These are phyloP conservation scores for Colletotrichum filicis DNA, from an alignment of 2,329 filamentous ascomycete genomes.

Conservation along the genomic window DNA sequence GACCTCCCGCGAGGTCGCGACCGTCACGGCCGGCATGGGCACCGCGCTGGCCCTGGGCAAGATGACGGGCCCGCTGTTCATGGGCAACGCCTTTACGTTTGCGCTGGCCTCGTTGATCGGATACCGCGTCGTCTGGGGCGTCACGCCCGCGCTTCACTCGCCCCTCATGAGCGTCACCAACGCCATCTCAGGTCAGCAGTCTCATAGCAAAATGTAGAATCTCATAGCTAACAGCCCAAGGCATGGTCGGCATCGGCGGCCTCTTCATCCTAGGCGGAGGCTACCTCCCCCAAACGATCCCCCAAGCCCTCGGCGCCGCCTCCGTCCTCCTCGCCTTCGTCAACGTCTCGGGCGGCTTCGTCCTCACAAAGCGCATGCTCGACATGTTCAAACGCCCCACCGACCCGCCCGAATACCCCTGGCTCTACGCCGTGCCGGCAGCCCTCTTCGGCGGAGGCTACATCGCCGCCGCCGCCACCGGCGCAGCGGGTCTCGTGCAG, in stretches of 20 bases:
- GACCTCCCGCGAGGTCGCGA: slow-evolving; percentile 78
- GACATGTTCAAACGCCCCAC: slow-evolving; percentile 91
- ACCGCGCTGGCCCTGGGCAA: slow-evolving; percentile 82
- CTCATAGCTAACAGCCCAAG: slow-evolving; percentile 40
- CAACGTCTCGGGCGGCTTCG: slow-evolving; percentile 89
- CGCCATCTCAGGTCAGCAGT: slow-evolving; percentile 76
- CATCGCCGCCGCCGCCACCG: slow-evolving; percentile 81
- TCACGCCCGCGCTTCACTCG: slow-evolving; percentile 84
- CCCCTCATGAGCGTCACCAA: slow-evolving; percentile 95
- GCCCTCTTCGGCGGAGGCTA: slow-evolving; percentile 84
- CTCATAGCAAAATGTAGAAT: no score
- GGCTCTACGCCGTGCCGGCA: slow-evolving; percentile 84
- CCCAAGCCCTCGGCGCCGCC: slow-evolving; percentile 79
- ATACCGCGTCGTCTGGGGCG: slow-evolving; percentile 90
- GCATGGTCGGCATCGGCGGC: slow-evolving; percentile 89
- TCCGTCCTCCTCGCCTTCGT: slow-evolving; percentile 89
- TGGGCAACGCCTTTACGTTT: slow-evolving; percentile 89
- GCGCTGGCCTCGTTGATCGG: slow-evolving; percentile 86
- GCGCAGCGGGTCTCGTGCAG: slow-evolving; percentile 85
- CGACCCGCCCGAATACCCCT: slow-evolving; percentile 88
- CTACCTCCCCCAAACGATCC: slow-evolving; percentile 79
- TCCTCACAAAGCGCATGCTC: slow-evolving; percentile 93
- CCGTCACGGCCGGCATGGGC: slow-evolving; percentile 82
- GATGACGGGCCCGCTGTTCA: slow-evolving; percentile 83
- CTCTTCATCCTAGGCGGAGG: slow-evolving; percentile 91